phyloP scores from a whole-genome alignment of 179 eudicot species.

The Heliamphora pulchella region DNA sequence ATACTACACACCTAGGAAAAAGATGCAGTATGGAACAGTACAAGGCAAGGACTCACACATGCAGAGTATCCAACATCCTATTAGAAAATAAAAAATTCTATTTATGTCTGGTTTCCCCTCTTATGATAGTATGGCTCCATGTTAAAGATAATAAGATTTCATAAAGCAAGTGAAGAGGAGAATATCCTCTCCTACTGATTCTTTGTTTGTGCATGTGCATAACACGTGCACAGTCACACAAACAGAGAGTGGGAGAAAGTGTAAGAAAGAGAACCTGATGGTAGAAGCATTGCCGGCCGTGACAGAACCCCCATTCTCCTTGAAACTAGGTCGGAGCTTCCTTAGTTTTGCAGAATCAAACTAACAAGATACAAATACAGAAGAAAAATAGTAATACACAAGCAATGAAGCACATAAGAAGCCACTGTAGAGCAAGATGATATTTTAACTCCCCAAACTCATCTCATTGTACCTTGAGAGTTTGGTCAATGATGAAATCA shows the following conservation, averaged over 20 bases:
- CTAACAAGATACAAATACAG: constrained; percentile 31
- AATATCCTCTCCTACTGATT: neutral
- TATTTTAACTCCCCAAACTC: neutral
- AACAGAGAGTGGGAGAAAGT: constrained; percentile 1
- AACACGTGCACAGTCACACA: neutral
- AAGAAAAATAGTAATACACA: constrained; percentile 5
- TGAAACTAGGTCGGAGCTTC: constrained; percentile 90
- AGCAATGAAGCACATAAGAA: neutral
- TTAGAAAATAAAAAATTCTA: neutral
- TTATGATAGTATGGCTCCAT: neutral
- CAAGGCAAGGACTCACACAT: neutral
- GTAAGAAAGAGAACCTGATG: constrained; percentile 43
- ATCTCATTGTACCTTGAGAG: neutral
- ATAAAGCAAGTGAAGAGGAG: neutral
- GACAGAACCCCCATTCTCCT: constrained; percentile 73
- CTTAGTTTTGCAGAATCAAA: constrained; percentile 79
- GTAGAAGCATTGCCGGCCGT: constrained; percentile 96
- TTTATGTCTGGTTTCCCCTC: neutral
- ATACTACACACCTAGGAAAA: neutral
- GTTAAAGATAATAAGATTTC: neutral
- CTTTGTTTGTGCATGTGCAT: constrained; percentile 5
- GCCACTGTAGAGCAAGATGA: neutral
- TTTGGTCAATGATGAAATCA: neutral
- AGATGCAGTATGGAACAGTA: neutral
- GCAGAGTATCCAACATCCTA: neutral